Percentiles rank a stretch among this genome's conserved stretches.
Conservation (phyloP, 2,329 filamentous ascomycete genomes). For the Eutypella sp. region DNA sequence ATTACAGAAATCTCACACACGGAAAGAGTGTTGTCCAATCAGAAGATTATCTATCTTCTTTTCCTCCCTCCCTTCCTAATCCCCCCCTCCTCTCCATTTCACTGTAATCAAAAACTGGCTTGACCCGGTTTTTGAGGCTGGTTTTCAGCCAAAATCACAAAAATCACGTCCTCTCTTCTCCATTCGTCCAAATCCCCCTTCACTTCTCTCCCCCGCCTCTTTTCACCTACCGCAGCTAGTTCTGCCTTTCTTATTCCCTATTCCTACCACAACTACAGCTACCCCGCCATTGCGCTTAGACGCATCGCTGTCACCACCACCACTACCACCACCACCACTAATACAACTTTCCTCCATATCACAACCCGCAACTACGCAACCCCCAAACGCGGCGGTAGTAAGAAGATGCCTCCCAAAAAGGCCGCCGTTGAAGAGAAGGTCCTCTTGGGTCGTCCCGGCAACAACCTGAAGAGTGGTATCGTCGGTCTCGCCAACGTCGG, state of each 20-base stretch:
- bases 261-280: too few relatives aligned
- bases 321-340: conserved; percentile 1
- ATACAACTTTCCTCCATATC: conserved; percentile 30
- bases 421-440: conserved; percentile 88
- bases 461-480: conserved; percentile 99
- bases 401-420: conserved; percentile 96
- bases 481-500: conserved; percentile 98
- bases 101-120: conserved; percentile 15
- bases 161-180: conserved; percentile 40
- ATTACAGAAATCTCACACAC: too few relatives aligned
- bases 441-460: conserved; percentile 89
- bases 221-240: conserved; percentile 59
- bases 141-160: conserved; percentile 31
- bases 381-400: conserved; percentile 55
- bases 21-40: too few relatives aligned
- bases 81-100: conserved; percentile 13
- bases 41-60: too few relatives aligned
- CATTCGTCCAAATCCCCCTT: conserved; percentile 36
- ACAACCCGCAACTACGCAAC: conserved; percentile 53
- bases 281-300: conserved; percentile 44
- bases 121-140: conserved; percentile 30
- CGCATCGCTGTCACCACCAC: conserved; percentile 27
- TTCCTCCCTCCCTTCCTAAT: too few relatives aligned
- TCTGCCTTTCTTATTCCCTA: conserved; percentile 53
- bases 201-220: conserved; percentile 47